Evolutionary conservation across 148 eudicot genomes (phyloP), one percentile per base, ranked within the genome.

Genomic region (Heliosperma pusillum): DNA sequence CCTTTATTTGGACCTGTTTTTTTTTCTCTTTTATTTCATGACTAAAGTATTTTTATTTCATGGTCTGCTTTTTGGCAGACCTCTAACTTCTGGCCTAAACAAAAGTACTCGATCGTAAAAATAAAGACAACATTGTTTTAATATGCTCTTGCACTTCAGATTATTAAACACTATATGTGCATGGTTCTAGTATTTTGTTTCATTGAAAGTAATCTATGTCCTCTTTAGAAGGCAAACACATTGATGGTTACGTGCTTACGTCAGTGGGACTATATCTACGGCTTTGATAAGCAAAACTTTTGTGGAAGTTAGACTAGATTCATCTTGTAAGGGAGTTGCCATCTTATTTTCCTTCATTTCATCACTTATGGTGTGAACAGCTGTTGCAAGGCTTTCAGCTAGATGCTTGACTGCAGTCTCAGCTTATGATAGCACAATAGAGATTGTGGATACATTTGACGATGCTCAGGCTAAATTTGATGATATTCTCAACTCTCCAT

Each of bases 351-450:
- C 62, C 62, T 44, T 36, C 36, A 25, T 55, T 19, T 4, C 24
- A 10, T 64, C 65, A 50, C 72, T 27, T 57, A 57, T 20, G 76
- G 67, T 67, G 68, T 75, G 78, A n/a, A 72, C 92, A 95, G 99
- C 80, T 24, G 72, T 95, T 80, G 91, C 97, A 42, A 86, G 99
- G 77, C 96, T 95, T 64, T 93, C 93, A 7, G 86, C 97, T 62
- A 90, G 96, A 85, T 95, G 99, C 82, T 89, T 95, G 82, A 82
- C 96, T 78, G 96, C 99, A 58, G 96, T 95, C 57, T 88, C 96
- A 76, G 96, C 99, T 47, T 95, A 88, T 75, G 99, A 95, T 78
- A 90, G 87, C 78, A 95, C 97, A 59, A 77, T 95, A 59, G 93
- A 86, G 76, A 89, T 83, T 33, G 89, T 95, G 72, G 99, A 85